A percentile compares a stretch with the other conserved stretches of the same genome.
These are phyloP conservation scores for Hymenoscyphus salicellus DNA, from an alignment of 2,329 filamentous ascomycete species.

Conservation along the genomic window DNA sequence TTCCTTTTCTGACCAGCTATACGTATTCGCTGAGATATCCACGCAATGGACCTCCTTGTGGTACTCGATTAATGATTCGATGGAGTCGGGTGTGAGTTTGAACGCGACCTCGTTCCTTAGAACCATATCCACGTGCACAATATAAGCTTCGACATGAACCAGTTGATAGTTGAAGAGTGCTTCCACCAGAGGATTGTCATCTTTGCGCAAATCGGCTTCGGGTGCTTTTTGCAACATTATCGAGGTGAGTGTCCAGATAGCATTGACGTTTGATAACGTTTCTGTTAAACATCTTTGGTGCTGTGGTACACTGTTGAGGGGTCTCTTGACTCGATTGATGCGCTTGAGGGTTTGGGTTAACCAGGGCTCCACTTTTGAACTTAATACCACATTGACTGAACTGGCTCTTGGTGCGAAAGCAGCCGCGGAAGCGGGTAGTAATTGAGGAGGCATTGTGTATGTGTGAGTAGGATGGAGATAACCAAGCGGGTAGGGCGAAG, in stretches of 20 bases:
- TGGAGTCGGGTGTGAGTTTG: slow-evolving; percentile 93
- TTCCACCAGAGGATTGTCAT: slow-evolving; percentile 79
- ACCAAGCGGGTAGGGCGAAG: slow-evolving; percentile 8
- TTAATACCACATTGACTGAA: slow-evolving; percentile 90
- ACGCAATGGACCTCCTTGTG: slow-evolving; percentile 94
- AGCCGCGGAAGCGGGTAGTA: slow-evolving; percentile 91
- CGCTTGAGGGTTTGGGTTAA: slow-evolving; percentile 94
- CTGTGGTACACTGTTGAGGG: slow-evolving; percentile 93
- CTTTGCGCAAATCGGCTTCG: slow-evolving; percentile 77
- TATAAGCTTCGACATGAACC: slow-evolving; percentile 91
- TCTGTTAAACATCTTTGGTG: slow-evolving; percentile 95
- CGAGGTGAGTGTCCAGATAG: slow-evolving; percentile 92
- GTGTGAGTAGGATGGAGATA: slow-evolving; percentile 8
- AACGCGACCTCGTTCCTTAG: slow-evolving; percentile 95
- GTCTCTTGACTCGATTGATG: slow-evolving; percentile 94
- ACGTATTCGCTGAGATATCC: slow-evolving; percentile 83
- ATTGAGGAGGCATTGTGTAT: slow-evolving; percentile 75
- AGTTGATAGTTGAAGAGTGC: slow-evolving; percentile 90
- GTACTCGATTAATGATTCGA: slow-evolving; percentile 88
- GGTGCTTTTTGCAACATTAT: slow-evolving; percentile 90
- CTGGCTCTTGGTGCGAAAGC: slow-evolving; percentile 89
- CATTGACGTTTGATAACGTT: slow-evolving; percentile 81
- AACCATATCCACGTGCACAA: slow-evolving; percentile 99
- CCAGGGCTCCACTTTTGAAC: slow-evolving; percentile 91
- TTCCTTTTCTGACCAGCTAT: slow-evolving; percentile 96